Evolutionary conservation across 2,329 filamentous ascomycete genomes (phyloP), one percentile per base, ranked within the genome.

Genomic region (Curvularia eragrostidis): DNA sequence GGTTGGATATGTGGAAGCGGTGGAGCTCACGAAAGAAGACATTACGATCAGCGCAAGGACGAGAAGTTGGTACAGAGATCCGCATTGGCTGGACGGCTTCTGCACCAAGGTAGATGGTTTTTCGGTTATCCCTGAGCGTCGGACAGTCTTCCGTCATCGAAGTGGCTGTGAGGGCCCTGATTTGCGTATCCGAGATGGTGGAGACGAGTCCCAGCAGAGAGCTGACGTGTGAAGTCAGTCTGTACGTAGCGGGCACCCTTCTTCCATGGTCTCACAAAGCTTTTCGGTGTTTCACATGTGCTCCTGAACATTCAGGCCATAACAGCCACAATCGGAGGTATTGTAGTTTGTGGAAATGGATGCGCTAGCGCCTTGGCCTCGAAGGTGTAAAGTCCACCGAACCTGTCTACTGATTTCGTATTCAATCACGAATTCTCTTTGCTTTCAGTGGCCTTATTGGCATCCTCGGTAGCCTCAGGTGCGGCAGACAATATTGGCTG

Each of bases 401-500:
- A 36, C 47, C 48, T 19, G 52, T 52, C 38, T 36, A 15, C 21
- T 30, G 41, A 26, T 46, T 26, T 50, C 36, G 43, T 34, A 50
- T 64, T 58, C 59, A 59, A 42, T 59, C 54, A 57, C 39, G 62
- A 61, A 43, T 75, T 75, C 38, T 78, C 73, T 28, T 41, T 48
- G 24, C 50, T 54, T 26, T 49, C 34, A 34, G 30, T 46, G n/a
- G 24, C 19, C n/a, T 48, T 55, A 32, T 52, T 57, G n/a, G 41
- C 12, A 32, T 59, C 36, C 2, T 26, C 48, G n/a, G 48, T 57
- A 4, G 36, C 15, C 43, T 58, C 56, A 34, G 57, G 34, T 3
- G 48, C 52, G 7, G 52, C 51, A 12, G 50, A 38, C 13, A 52
- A 46, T 9, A 77, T 79, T 50, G 82, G 81, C 56, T 82, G 80